Base-by-base conservation (phyloP, 306 rosid genomes). In the Citrullus colocynthis region DNA sequence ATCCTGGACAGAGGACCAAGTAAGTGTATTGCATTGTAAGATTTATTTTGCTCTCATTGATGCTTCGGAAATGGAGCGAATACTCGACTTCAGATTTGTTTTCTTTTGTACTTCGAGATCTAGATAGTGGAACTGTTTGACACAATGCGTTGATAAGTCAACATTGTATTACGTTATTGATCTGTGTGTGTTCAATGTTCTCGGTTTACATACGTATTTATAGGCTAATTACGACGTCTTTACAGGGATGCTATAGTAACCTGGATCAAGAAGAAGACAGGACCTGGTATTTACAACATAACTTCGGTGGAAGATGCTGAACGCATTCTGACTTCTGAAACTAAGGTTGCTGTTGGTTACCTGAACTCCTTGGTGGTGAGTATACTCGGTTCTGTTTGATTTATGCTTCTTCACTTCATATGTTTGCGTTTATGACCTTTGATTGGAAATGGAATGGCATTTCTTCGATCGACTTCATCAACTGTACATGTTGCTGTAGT, bases 191-290 rank as follows among this genome's bases (percentile, higher is more conserved):
- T 37, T 36, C 49, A 16, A 49, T 32, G 34, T 55, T 55, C 59
- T 0, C 24, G 5, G 65, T 54, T 9, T 13, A 17, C 36, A n/a
- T 49, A n/a, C 41, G 41, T 7, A 45, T 72, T 10, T 63, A 36
- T 79, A 78, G 15, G 64, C 81, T 78, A 48, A 51, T 73, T 56
- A 36, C n/a, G 45, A 30, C 6, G 42, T 78, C 74, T 9, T 55
- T 48, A 21, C 85, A 96, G 99, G 76, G 96, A 96, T 77, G 93
- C 88, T 44, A 92, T 96, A 12, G 93, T 96, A 62, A 79, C 88
- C 30, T 96, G 98, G 98, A 96, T 96, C 65, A 96, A 86, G 96
- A 96, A 96, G 93, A 96, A 96, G 88, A 88, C 54, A 5, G 99
- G 99, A 57, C 98, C 99, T 81, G 99, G 94, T 77, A 58, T 96